phyloP scores from a whole-genome alignment of 768 basidiomycete species.

The Piloderma croceum region DNA sequence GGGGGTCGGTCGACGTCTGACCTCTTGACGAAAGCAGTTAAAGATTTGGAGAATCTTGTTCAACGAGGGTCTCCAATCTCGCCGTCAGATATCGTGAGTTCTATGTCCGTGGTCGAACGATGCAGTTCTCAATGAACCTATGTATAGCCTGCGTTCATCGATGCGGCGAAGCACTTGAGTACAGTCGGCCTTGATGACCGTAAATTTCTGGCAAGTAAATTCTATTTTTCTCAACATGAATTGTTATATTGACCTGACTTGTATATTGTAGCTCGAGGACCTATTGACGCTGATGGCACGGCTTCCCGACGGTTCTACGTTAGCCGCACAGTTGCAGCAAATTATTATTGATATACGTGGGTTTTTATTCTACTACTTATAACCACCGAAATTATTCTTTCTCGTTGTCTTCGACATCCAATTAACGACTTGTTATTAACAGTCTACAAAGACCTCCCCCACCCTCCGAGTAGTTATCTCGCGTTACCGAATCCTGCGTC shows the following conservation, averaged over 20 bases:
- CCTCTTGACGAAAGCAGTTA: conserved; percentile 20
- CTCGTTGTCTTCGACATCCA: conserved; percentile 11
- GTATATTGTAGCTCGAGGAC: conserved; percentile 53
- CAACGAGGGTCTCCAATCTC: conserved; percentile 22
- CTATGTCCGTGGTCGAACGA: neutral
- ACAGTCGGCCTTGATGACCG: conserved; percentile 53
- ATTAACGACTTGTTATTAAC: conserved; percentile 11
- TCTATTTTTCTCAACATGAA: neutral
- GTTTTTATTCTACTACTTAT: conserved; percentile 21
- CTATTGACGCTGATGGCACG: conserved; percentile 55
- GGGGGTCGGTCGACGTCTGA: conserved; percentile 24
- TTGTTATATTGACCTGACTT: conserved; percentile 6
- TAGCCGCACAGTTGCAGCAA: conserved; percentile 40
- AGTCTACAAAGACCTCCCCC: conserved; percentile 80
- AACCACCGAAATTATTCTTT: neutral
- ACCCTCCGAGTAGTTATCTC: conserved; percentile 59
- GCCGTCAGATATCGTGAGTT: conserved; percentile 24
- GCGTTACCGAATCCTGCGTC: conserved; percentile 12
- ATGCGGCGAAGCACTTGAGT: conserved; percentile 40
- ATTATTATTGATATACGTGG: conserved; percentile 50
- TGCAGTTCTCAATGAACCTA: neutral
- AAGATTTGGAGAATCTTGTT: conserved; percentile 24
- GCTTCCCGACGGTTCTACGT: conserved; percentile 26
- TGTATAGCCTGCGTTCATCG: conserved; percentile 41
- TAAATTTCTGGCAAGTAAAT: conserved; percentile 45